These are phyloP conservation scores for Podila epicladia DNA, from an alignment of 192 early-diverging fungal genomes.

Conservation along the genomic window DNA sequence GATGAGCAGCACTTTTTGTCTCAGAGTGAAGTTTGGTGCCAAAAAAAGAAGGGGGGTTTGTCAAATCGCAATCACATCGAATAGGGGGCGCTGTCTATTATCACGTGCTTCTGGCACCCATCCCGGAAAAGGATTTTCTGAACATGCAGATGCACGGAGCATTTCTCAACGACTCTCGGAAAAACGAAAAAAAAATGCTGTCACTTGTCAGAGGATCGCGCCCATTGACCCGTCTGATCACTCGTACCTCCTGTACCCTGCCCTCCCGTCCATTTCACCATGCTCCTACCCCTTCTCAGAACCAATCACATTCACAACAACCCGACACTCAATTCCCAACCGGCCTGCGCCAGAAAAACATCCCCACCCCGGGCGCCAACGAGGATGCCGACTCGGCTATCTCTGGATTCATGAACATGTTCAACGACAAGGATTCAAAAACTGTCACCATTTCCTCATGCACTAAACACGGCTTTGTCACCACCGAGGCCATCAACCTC, in stretches of 20 bases:
- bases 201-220: background rate
- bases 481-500: constrained; percentile 55
- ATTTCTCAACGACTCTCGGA: background rate
- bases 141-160: too few relatives aligned
- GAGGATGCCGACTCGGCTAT: constrained; percentile 48
- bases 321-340: background rate
- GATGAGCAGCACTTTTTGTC: background rate
- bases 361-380: constrained; percentile 23
- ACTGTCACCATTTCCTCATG: constrained; percentile 56
- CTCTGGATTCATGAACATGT: constrained; percentile 67
- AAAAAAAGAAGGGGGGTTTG: too few relatives aligned
- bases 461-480: constrained; percentile 65
- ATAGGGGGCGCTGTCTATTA: too few relatives aligned
- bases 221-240: background rate
- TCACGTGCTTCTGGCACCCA: too few relatives aligned
- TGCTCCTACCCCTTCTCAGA: background rate
- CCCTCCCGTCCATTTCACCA: background rate
- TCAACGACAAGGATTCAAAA: constrained; percentile 53
- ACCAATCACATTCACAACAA: constrained; percentile 3
- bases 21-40: too few relatives aligned
- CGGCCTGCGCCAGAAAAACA: constrained; percentile 35
- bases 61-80: too few relatives aligned
- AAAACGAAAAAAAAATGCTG: background rate
- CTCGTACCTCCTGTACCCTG: background rate
- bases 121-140: too few relatives aligned